A percentile compares a stretch with the other conserved stretches of the same genome.
Conservation (phyloP, 164 flowering plant species). For the Magnolia changhungtana region DNA sequence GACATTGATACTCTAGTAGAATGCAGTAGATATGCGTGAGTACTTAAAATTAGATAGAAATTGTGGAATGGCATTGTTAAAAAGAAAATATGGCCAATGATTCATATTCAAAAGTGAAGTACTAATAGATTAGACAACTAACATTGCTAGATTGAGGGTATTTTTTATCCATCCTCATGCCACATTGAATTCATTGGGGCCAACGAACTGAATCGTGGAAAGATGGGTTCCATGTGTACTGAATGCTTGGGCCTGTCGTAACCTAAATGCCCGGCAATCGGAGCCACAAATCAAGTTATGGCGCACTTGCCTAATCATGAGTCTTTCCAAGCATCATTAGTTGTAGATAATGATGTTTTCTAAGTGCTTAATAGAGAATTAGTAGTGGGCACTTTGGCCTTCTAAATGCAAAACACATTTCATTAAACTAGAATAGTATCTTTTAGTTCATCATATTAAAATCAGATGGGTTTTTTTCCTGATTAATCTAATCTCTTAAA, state of each 20-base stretch:
- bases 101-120: too few relatives aligned
- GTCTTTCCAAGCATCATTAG: background rate
- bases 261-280: too few relatives aligned
- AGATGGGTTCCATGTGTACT: background rate
- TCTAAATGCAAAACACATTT: background rate
- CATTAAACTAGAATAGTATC: background rate
- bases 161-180: background rate
- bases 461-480: background rate
- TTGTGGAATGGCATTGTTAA: too few relatives aligned
- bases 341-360: background rate
- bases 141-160: too few relatives aligned
- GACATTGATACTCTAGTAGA: too few relatives aligned
- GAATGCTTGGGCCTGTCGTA: too few relatives aligned
- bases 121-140: too few relatives aligned
- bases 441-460: background rate
- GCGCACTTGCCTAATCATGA: background rate
- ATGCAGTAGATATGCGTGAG: too few relatives aligned
- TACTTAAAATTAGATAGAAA: too few relatives aligned
- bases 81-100: too few relatives aligned
- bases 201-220: background rate
- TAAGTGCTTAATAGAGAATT: background rate
- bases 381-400: background rate
- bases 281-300: background rate
- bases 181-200: background rate
- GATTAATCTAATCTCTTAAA: background rate